phyloP scores from a whole-genome alignment of 2,329 filamentous ascomycete genomes.

The Colletotrichum caudatum region DNA sequence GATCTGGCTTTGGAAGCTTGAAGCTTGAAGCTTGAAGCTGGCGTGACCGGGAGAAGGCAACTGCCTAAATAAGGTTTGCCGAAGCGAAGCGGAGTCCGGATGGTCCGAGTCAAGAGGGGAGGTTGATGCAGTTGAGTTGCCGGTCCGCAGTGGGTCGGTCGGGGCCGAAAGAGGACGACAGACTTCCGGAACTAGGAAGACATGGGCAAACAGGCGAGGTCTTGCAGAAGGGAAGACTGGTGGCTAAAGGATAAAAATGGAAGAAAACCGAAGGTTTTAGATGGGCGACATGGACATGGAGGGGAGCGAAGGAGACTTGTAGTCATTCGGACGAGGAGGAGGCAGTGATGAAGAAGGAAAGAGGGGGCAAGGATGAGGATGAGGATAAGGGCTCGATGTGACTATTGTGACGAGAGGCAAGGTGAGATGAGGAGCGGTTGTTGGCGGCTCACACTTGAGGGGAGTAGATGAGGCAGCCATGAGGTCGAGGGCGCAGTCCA shows the following conservation, averaged over 20 bases:
- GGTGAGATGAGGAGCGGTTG: background rate
- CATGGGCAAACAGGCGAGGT: constrained; percentile 18
- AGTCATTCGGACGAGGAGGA: constrained; percentile 19
- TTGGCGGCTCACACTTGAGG: background rate
- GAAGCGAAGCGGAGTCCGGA: constrained; percentile 15
- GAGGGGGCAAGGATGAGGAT: constrained; percentile 5
- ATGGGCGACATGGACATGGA: constrained; percentile 26
- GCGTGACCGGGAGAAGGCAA: background rate
- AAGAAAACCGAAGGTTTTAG: constrained; percentile 27
- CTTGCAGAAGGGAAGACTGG: background rate
- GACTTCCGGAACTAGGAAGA: constrained; percentile 12
- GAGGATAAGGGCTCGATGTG: constrained; percentile 5
- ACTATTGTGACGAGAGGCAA: background rate
- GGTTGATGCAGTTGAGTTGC: constrained; percentile 13
- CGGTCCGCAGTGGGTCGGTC: constrained; percentile 39
- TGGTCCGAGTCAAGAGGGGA: constrained; percentile 2
- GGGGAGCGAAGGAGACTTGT: constrained; percentile 7
- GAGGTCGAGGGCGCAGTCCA: constrained; percentile 15
- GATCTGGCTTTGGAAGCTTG: background rate
- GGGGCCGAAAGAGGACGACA: constrained; percentile 23
- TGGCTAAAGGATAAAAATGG: constrained; percentile 25
- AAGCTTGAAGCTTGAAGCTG: background rate
- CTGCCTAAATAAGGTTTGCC: background rate
- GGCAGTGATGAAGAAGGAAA: constrained; percentile 9
- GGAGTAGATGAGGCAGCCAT: constrained; percentile 6